Evolutionary conservation across 805 yeast species (phyloP).

Genomic region (Yamadazyma takamatsuzukensis): DNA sequence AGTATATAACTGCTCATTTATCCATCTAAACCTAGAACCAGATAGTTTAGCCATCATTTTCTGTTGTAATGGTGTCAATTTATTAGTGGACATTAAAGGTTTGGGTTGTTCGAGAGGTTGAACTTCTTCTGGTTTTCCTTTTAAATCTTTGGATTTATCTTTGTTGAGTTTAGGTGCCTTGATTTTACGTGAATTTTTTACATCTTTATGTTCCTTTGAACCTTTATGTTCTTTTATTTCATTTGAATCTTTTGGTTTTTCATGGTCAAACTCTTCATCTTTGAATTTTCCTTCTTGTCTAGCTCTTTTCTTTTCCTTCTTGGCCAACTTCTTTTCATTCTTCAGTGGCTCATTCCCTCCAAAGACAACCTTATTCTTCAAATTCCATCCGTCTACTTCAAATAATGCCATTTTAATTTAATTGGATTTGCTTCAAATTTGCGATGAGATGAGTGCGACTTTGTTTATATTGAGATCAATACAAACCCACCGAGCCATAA

Average conservation of each 20-base stretch:
- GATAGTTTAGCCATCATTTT: conserved; percentile 93
- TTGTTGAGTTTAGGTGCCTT: no score
- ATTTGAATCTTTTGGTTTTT: conserved; percentile 5
- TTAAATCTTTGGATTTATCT: conserved; percentile 9
- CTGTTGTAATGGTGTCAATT: conserved; percentile 82
- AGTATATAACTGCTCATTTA: conserved; percentile 94
- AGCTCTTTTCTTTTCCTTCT: conserved; percentile 15
- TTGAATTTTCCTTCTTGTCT: conserved; percentile 9
- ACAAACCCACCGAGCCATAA: no score
- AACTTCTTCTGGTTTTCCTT: conserved; percentile 9
- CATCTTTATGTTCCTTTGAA: conserved; percentile 8
- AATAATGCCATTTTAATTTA: conserved; percentile 58
- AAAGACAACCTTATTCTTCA: conserved; percentile 51
- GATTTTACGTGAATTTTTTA: conserved; percentile 2
- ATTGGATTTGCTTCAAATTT: no score
- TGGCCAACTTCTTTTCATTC: conserved; percentile 24
- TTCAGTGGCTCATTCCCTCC: conserved; percentile 25
- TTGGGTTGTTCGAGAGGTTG: conserved; percentile 5
- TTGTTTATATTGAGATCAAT: no score
- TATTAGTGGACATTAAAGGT: conserved; percentile 13
- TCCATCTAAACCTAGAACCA: conserved; percentile 97
- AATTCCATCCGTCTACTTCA: conserved; percentile 79
- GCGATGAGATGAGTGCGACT: no score
- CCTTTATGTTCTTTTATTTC: conserved; percentile 4
- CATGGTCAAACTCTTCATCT: conserved; percentile 4